Percentiles rank a stretch among this genome's conserved stretches.
Evolutionary conservation across 495 filamentous ascomycete species (phyloP).

Genomic region (Monascus purpureus): DNA sequence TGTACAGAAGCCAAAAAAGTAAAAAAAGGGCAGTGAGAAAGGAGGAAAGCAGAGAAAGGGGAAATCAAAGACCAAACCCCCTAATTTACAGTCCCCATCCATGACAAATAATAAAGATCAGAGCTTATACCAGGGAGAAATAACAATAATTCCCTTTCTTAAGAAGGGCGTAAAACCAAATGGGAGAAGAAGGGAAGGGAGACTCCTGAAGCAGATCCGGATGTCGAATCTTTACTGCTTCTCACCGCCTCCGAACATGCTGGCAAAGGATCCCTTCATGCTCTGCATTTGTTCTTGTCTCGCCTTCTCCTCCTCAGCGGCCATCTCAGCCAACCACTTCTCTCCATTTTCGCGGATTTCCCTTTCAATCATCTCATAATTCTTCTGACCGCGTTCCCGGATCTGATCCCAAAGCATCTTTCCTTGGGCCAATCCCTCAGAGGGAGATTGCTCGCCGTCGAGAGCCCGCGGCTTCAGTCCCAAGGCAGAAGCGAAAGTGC

Average conservation of each 20-base stretch:
- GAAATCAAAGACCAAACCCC: background rate
- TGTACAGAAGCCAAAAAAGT: background rate
- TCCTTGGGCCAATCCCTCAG: slow-evolving; percentile 65
- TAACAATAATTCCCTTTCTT: too few species aligned
- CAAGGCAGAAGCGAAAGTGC: slow-evolving; percentile 51
- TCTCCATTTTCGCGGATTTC: slow-evolving; percentile 85
- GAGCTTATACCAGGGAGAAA: too few species aligned
- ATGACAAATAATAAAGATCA: background rate
- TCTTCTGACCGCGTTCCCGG: slow-evolving; percentile 76
- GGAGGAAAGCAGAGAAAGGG: background rate
- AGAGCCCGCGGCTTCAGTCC: slow-evolving; percentile 49
- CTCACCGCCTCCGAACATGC: slow-evolving; percentile 34
- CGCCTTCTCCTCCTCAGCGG: slow-evolving; percentile 66
- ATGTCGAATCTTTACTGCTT: slow-evolving; percentile 17
- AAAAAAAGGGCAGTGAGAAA: too few species aligned
- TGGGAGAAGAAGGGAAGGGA: background rate
- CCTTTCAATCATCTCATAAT: slow-evolving; percentile 76
- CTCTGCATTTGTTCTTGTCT: slow-evolving; percentile 82
- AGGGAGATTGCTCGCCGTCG: slow-evolving; percentile 53
- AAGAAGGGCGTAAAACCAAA: background rate
- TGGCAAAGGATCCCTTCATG: slow-evolving; percentile 54
- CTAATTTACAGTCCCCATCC: background rate
- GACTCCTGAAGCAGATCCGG: too few species aligned
- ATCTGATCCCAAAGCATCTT: slow-evolving; percentile 94
- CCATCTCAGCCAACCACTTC: slow-evolving; percentile 89